phyloP scores from a whole-genome alignment of 192 early-diverging fungal species.

The Chytriomyces sp. region DNA sequence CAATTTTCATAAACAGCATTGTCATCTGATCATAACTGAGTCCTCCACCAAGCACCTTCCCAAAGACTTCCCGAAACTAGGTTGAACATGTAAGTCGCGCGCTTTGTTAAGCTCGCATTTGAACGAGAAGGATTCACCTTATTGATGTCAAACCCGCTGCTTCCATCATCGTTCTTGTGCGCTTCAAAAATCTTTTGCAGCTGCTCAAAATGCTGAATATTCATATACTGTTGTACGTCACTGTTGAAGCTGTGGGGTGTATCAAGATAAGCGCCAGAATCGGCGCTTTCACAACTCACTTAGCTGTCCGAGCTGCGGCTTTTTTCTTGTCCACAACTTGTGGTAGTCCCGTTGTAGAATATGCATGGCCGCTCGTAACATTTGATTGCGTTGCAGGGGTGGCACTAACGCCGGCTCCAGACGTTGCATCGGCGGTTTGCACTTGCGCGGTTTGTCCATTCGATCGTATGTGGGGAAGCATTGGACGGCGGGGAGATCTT shows the following conservation, averaged over 20 bases:
- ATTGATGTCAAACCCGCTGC: slow-evolving; percentile 60
- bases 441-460: no score
- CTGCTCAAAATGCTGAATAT: slow-evolving; percentile 67
- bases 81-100: slow-evolving; percentile 7
- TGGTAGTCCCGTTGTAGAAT: neutral
- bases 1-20: slow-evolving; percentile 72
- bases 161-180: slow-evolving; percentile 61
- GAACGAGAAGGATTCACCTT: slow-evolving; percentile 44
- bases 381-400: no score
- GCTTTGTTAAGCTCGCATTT: slow-evolving; percentile 4
- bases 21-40: slow-evolving; percentile 67
- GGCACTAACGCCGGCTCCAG: no score
- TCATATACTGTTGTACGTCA: slow-evolving; percentile 61
- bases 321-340: slow-evolving; percentile 29
- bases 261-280: neutral
- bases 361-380: no score
- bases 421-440: no score
- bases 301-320: slow-evolving; percentile 21
- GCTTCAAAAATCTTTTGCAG: slow-evolving; percentile 58
- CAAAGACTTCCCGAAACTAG: slow-evolving; percentile 71
- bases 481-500: no score
- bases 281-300: neutral
- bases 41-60: slow-evolving; percentile 58
- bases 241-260: slow-evolving; percentile 35
- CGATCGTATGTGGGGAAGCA: no score